These are phyloP conservation scores for Chionographis japonica DNA, from an alignment of 106 monocot genomes.

Conservation along the genomic window DNA sequence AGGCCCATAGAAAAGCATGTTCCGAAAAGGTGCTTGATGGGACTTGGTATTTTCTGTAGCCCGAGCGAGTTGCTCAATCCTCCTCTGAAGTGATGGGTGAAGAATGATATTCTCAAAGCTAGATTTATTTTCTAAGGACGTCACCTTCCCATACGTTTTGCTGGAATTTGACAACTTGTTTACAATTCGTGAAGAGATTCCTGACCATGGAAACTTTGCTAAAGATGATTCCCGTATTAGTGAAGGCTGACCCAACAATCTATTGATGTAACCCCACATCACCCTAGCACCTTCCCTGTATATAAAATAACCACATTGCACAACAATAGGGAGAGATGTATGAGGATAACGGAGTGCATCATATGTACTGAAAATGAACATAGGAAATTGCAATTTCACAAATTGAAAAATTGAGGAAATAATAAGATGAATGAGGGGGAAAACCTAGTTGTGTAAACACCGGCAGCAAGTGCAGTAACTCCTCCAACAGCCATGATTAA, in stretches of 20 bases:
- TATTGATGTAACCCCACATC: constrained; percentile 85
- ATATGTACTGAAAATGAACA: too few species aligned
- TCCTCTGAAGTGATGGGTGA: constrained; percentile 72
- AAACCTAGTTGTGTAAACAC: constrained; percentile 95
- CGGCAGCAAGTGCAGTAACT: constrained; percentile 92
- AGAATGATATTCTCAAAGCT: constrained; percentile 73
- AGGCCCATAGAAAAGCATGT: constrained; percentile 96
- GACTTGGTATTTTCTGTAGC: constrained; percentile 88
- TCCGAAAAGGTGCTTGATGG: constrained; percentile 93
- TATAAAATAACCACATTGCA: not conserved
- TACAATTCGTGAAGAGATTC: constrained; percentile 29
- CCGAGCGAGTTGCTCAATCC: constrained; percentile 80
- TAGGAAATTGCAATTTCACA: too few species aligned
- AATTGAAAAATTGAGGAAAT: too few species aligned
- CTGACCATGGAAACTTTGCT: constrained; percentile 74
- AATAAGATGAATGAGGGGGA: not conserved
- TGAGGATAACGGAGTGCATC: not conserved
- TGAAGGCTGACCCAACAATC: constrained; percentile 89
- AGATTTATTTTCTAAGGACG: constrained; percentile 18
- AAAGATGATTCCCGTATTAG: constrained; percentile 94
- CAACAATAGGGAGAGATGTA: not conserved
- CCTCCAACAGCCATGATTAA: constrained; percentile 87
- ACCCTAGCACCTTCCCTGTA: constrained; percentile 93
- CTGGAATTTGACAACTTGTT: constrained; percentile 15
- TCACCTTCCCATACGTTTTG: constrained; percentile 12